Evolutionary conservation across 2,329 filamentous ascomycete genomes (phyloP).

Genomic region (Colletotrichum somersetense): DNA sequence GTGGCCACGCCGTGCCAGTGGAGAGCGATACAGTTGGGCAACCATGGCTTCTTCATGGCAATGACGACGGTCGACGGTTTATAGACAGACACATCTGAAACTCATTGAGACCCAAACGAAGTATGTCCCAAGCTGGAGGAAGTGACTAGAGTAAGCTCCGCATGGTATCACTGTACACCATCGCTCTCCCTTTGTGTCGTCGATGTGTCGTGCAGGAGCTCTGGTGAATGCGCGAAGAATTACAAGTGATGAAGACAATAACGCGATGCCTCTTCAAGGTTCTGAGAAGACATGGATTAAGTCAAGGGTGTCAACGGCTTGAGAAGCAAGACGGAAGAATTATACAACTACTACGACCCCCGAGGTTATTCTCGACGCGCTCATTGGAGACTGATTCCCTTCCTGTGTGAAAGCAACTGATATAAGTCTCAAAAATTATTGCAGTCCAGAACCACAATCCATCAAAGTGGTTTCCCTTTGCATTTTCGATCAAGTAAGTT

Average conservation of each 20-base stretch:
- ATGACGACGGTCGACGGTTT: background rate
- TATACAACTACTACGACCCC: background rate
- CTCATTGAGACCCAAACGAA: accelerated
- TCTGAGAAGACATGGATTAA: background rate
- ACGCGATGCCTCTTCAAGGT: too few species aligned
- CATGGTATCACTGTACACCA: too few species aligned
- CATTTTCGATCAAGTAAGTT: background rate
- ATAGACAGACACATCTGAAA: background rate
- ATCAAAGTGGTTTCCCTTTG: background rate
- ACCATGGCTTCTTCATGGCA: background rate
- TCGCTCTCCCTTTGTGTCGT: background rate
- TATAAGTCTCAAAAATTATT: background rate
- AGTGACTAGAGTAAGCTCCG: background rate
- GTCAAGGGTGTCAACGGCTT: background rate
- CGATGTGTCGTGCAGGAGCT: background rate
- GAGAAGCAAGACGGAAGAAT: background rate
- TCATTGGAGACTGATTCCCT: background rate
- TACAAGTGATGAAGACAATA: too few species aligned
- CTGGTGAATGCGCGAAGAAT: background rate
- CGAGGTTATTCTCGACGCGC: background rate
- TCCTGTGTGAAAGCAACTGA: background rate
- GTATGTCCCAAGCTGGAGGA: background rate
- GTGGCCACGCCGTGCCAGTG: background rate
- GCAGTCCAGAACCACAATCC: background rate
- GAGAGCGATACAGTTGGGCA: background rate